Percentiles rank a stretch among this genome's conserved stretches.
Conservation (phyloP, 2,329 filamentous ascomycete species). For the Macrophomina tecta region DNA sequence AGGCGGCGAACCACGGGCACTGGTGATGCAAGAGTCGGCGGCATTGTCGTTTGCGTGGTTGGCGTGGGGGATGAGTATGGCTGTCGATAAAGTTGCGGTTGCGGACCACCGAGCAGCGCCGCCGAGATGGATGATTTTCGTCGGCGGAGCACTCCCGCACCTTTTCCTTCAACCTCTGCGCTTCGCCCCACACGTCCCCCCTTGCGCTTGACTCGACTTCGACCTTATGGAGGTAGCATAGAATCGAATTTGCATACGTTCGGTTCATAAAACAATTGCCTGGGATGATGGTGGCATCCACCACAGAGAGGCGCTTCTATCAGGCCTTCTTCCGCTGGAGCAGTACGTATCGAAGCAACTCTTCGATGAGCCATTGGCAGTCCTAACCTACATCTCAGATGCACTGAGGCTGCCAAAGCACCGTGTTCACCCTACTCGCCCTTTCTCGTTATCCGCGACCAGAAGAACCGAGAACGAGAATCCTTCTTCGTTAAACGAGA, state of each 20-base stretch:
- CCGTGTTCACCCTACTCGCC: background rate
- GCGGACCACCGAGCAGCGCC: background rate
- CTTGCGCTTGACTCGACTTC: background rate
- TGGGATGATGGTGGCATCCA: conserved; percentile 2
- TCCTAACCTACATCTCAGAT: background rate
- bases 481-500: background rate
- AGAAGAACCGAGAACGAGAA: background rate
- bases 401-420: background rate
- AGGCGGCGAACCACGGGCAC: conserved; percentile 38
- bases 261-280: background rate
- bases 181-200: background rate
- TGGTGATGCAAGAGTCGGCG: conserved; percentile 36
- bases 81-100: conserved; percentile 6
- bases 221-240: background rate
- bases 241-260: background rate
- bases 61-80: conserved; percentile 22
- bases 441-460: background rate
- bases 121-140: conserved; percentile 28
- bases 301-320: conserved; percentile 48
- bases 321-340: conserved; percentile 53
- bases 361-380: background rate
- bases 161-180: background rate
- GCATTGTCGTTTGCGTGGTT: conserved; percentile 34
- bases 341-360: conserved; percentile 10
- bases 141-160: conserved; percentile 10